A percentile compares a stretch with the other conserved stretches of the same genome.
Conservation (phyloP, 257 asterid species). For the Forsythia suspensa region DNA sequence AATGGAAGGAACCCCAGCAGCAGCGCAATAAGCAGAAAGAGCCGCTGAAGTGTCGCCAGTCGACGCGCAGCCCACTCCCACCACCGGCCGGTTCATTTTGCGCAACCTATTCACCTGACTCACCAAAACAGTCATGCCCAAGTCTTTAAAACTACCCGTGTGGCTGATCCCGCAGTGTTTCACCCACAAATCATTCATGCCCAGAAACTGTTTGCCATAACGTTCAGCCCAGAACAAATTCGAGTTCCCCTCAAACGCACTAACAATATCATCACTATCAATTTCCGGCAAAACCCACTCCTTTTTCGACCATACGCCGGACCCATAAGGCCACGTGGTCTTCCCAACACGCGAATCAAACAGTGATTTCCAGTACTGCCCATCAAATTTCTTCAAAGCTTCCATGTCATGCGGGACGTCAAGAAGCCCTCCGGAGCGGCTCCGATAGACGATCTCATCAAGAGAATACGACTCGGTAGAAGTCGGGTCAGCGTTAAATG, state of each 20-base stretch:
- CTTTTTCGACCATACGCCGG: conserved; percentile 48
- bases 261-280: conserved; percentile 39
- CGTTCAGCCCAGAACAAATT: conserved; percentile 53
- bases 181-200: conserved; percentile 44
- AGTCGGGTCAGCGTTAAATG: neutral
- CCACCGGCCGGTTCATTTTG: conserved; percentile 33
- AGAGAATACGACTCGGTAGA: conserved; percentile 23
- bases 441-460: conserved; percentile 41
- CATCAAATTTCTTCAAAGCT: conserved; percentile 38
- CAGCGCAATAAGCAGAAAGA: neutral
- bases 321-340: conserved; percentile 47
- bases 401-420: conserved; percentile 44
- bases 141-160: conserved; percentile 42
- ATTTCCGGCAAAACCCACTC: conserved; percentile 47
- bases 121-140: conserved; percentile 47
- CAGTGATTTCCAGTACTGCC: conserved; percentile 35
- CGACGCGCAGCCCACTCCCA: neutral
- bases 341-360: conserved; percentile 45
- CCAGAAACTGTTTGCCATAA: conserved; percentile 42
- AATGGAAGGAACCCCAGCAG: neutral
- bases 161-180: conserved; percentile 47
- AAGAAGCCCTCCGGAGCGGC: conserved; percentile 41
- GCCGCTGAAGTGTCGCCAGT: neutral
- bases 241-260: conserved; percentile 41
- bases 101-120: conserved; percentile 41